A percentile compares a stretch with the other conserved stretches of the same genome.
Conservation (phyloP, 306 rosid species). For the Senna siamea region DNA sequence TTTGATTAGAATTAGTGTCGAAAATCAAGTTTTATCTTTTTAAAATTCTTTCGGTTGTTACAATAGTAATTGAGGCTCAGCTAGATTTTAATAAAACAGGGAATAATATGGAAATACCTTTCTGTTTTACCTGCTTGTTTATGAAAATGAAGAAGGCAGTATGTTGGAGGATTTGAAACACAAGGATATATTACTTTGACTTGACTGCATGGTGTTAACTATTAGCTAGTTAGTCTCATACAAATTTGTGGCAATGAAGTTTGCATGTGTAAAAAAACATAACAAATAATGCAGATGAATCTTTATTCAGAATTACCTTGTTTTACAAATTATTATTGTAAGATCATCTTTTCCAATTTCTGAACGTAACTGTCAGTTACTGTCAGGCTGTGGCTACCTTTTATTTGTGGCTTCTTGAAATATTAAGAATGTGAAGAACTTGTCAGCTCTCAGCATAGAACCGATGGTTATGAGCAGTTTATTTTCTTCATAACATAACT, state of each 20-base stretch:
- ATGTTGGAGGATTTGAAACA: too few relatives aligned
- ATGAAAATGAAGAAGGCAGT: too few relatives aligned
- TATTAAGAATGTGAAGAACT: slow-evolving; percentile 1
- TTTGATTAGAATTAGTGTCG: too few relatives aligned
- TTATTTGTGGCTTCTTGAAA: not conserved
- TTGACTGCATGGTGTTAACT: too few relatives aligned
- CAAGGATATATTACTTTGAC: too few relatives aligned
- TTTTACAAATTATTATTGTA: too few relatives aligned
- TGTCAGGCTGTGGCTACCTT: not conserved
- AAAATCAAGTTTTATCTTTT: too few relatives aligned
- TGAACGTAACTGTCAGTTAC: not conserved
- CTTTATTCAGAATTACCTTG: not conserved
- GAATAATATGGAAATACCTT: not conserved
- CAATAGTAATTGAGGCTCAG: too few relatives aligned
- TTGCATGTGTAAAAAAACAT: not conserved
- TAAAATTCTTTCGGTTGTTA: too few relatives aligned
- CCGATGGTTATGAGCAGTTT: not conserved
- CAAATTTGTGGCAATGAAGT: slow-evolving; percentile 17
- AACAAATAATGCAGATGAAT: not conserved
- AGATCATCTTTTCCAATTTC: not conserved
- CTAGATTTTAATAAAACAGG: too few relatives aligned
- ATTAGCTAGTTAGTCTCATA: too few relatives aligned
- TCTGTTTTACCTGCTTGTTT: not conserved
- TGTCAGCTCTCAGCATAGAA: not conserved
- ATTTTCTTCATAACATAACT: too few relatives aligned